Evolutionary conservation across 768 basidiomycete genomes (phyloP), one percentile per base, ranked within the genome.

Genomic region (Fomitopsis pulvina): DNA sequence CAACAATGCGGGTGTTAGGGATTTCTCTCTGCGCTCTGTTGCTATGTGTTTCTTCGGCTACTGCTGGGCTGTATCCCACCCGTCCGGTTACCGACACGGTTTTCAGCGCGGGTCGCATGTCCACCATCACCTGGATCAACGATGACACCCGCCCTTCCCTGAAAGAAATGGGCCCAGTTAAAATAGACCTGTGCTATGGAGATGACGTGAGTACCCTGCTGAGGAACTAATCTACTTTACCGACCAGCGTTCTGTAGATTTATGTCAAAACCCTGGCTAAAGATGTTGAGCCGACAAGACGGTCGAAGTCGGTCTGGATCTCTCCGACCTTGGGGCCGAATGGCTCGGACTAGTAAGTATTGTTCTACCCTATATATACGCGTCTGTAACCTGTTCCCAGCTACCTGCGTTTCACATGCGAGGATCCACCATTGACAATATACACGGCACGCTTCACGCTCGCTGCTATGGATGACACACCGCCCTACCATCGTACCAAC

Each of bases 391-490:
- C n/a, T n/a, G n/a, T 40, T 12, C 24, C 6, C 38, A 70, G 71
- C 32, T 60, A 63, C 21, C 53, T 74, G 20, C 64, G 62, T 30
- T 73, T 74, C 41, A 54, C 58, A 40, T 61, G 63, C 48, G 39
- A 51, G 21, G 44, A 52, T 2, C 68, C 67, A 12, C 48, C 41
- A 11, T n/a, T 51, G 22, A 67, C 68, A 0, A 56, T 77, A 21
- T 83, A 76, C 58, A 75, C 77, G 18, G 74, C 79, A 7, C 69
- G 76, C 53, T 85, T 85, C 49, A 56, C 53, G 32, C 74, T 82
- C 39, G 45, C 48, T 7, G 52, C 54, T 43, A 62, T 60, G 59
- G 47, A 32, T 45, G 37, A 53, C 26, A 26, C 16, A 14, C 47
- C 54, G 22, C 37, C 51, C 14, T 52, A 21, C 32, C 45, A 51